Base-by-base conservation (phyloP, 2,329 filamentous ascomycete species). In the Beauveria bassiana region DNA sequence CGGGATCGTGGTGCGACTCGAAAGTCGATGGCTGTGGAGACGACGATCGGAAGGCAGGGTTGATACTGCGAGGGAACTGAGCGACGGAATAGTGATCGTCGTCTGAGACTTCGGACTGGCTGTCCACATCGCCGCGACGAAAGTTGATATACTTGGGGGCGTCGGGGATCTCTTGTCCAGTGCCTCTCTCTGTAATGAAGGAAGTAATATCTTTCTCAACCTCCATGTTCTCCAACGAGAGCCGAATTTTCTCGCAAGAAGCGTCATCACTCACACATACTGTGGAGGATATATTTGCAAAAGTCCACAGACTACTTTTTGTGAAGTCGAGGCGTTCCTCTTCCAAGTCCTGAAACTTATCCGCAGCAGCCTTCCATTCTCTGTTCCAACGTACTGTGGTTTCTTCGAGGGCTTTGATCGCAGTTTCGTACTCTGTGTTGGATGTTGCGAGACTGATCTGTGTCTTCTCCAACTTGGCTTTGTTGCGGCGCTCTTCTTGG, bases 61-160 rank as follows among this genome's bases (percentile, higher is more conserved):
- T 99, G 75, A 97, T 96, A 60, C 89, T 93, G 63, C 95, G 84
- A 63, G 93, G 91, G 69, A 98, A 99, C 70, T 99, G 93, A 4
- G 96, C 96, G 14, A 99, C 91, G 0, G 92, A 96, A 71, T 96
- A 99, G 67, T 83, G 86, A 5, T 93, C 91, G 65, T 96, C 93
- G 24, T 96, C 92, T 0, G 90, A 93, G 12, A 83, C 80, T 65
- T 95, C 91, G 1, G 93, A 97, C 66, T 86, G 86, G 43, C 85
- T 86, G 68, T 99, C 95, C 60, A 88, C 76, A 72, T 96, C 93
- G 18, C 93, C 95, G 12, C 95, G 88, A 73, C 91, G 96, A 74
- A 98, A 99, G 78, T 99, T 97, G 84, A 99, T 97, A 74, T 97
- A 99, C 74, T 92, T 97, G 49, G 95, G 95, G 26, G 95, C 86